Evolutionary conservation across 2,329 filamentous ascomycete genomes (phyloP), one percentile per base, ranked within the genome.

Genomic region (Diaporthe sp.): DNA sequence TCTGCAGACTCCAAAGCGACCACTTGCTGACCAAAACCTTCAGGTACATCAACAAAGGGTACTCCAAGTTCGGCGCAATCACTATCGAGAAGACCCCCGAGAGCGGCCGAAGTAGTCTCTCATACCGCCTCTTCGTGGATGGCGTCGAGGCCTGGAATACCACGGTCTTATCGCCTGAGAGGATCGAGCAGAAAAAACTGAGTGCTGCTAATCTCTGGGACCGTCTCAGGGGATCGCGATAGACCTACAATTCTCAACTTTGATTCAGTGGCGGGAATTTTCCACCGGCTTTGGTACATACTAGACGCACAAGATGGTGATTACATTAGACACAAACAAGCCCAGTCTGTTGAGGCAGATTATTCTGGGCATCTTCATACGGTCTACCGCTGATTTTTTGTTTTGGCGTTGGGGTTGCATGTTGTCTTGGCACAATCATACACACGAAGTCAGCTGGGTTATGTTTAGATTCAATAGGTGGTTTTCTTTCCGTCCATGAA

Each of bases 51-150:
- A 94, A 96, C 2, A 90, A 93, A 74, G 96, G 96, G 1, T 96
- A 95, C 80, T 95, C 92, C 76, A 98, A 98, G 82, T 96, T 98
- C 83, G 95, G 95, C 1, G 91, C 92, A 0, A 88, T 97, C 38
- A 94, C 95, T 30, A 95, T 99, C 76, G 91, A 92, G 75, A 91
- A 91, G 72, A 88, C 90, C 6, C 86, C 89, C 2, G 87, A 89
- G 13, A 89, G 89, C 54, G 90, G 91, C 76, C 91, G 92, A 82
- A 96, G 93, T 80, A 89, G 92, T 54, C 85, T 99, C 47, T 92
- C 92, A 61, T 98, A 98, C 81, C 89, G 91, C 5, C 86, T 98
- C 2, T 98, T 93, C 81, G 88, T 98, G 25, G 94, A 98, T 82
- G 96, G 95, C 2, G 84, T 90, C 57, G 92, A 96, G 81, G 88